Conservation (phyloP, 2,329 filamentous ascomycete species). For the Diplocarpon rosae region DNA sequence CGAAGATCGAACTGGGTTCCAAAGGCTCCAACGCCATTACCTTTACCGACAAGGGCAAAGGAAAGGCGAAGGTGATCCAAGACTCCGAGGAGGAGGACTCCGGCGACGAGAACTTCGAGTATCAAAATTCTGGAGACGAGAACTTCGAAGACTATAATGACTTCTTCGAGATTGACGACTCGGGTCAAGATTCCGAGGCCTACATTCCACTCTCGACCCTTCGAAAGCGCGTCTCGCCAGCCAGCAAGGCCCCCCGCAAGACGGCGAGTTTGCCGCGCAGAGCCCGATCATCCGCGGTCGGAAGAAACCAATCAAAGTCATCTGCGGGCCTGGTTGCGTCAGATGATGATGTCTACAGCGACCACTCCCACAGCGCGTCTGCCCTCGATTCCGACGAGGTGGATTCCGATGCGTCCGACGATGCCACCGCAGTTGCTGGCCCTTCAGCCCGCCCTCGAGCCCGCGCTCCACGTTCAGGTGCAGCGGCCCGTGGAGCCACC, state of each 20-base stretch:
- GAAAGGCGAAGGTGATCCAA: conserved; percentile 6
- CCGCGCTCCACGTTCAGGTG: no score
- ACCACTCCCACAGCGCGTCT: no score
- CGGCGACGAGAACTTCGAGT: neutral
- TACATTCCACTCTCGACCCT: conserved; percentile 2
- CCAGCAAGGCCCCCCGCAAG: neutral
- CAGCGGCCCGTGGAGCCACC: neutral
- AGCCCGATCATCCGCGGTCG: no score
- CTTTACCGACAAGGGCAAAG: conserved; percentile 10
- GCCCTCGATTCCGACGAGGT: neutral
- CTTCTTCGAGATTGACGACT: neutral
- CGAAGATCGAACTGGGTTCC: conserved; percentile 21
- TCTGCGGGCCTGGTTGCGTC: neutral
- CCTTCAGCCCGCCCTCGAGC: neutral
- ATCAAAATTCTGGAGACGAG: neutral
- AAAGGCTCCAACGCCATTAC: conserved; percentile 19
- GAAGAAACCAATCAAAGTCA: neutral
- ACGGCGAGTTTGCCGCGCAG: neutral
- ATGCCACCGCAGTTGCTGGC: neutral
- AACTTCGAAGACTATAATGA: neutral
- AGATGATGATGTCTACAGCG: neutral
- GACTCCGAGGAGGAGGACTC: conserved; percentile 14
- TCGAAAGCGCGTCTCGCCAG: neutral
- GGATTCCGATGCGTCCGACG: conserved; percentile 2
- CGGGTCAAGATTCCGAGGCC: conserved; percentile 6